These are phyloP conservation scores for Capsicum rhomboideum DNA, from an alignment of 257 asterid species.

Conservation along the genomic window DNA sequence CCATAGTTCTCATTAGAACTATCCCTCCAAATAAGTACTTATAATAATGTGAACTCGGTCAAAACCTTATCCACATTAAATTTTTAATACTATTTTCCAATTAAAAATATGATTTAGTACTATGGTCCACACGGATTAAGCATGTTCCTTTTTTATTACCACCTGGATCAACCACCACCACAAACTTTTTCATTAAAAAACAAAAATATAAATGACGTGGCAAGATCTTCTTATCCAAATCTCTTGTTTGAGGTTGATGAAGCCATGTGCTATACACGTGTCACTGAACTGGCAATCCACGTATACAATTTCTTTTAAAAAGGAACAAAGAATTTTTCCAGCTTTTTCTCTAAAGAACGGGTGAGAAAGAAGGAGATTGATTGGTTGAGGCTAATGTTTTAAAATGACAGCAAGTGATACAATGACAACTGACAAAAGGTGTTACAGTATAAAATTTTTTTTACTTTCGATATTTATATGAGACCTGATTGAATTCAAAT, in stretches of 20 bases:
- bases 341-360: background rate
- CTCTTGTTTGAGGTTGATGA: background rate
- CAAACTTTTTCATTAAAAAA: background rate
- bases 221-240: conserved; percentile 16
- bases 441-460: too few species aligned
- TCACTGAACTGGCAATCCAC: background rate
- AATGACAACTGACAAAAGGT: background rate
- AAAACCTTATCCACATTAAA: background rate
- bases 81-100: background rate
- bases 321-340: background rate
- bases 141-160: background rate
- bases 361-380: background rate
- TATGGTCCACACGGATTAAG: background rate
- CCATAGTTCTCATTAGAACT: background rate
- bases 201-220: background rate
- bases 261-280: background rate
- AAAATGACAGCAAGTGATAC: background rate
- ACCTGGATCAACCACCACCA: background rate
- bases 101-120: background rate
- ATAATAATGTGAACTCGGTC: background rate
- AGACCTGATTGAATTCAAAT: too few species aligned
- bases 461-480: too few species aligned
- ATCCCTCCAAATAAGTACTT: background rate
- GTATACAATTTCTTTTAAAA: background rate
- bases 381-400: conserved; percentile 1